Percentiles rank a stretch among this genome's conserved stretches.
Conservation (phyloP, 1,284 basidiomycete species). For the Lignosus rhinocerotis region DNA sequence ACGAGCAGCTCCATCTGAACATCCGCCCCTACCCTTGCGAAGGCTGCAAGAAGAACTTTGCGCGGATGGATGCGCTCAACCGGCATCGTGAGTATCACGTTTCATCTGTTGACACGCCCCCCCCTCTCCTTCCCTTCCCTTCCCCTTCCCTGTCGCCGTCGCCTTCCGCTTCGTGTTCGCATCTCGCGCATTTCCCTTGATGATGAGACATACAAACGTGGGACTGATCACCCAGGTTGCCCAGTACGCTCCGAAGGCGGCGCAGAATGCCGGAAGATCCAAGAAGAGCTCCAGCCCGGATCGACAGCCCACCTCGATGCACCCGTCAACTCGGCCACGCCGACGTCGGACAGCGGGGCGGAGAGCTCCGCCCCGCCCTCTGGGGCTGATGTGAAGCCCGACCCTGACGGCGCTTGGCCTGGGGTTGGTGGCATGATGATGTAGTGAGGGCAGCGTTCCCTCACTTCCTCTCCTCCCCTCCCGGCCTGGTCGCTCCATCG, state of each 20-base stretch:
- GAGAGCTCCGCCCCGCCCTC: constrained; percentile 20
- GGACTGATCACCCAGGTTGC: constrained; percentile 11
- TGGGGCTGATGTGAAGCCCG: constrained; percentile 25
- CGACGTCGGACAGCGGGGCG: constrained; percentile 17
- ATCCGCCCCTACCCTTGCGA: constrained; percentile 76
- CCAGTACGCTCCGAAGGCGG: constrained; percentile 59
- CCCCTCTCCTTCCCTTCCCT: background rate
- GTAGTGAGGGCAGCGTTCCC: constrained; percentile 13
- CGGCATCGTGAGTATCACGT: constrained; percentile 60
- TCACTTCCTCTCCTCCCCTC: background rate
- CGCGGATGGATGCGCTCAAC: constrained; percentile 78
- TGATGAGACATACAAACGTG: background rate
- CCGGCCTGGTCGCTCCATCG: background rate
- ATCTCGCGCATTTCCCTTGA: background rate
- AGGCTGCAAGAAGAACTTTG: constrained; percentile 77
- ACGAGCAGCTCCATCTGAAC: constrained; percentile 79
- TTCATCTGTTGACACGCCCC: background rate
- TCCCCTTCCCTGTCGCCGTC: background rate
- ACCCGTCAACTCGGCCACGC: constrained; percentile 4
- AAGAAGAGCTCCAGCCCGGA: constrained; percentile 32
- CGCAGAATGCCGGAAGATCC: constrained; percentile 49
- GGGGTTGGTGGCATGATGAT: constrained; percentile 24
- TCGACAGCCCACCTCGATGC: constrained; percentile 24
- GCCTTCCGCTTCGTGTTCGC: constrained; percentile 1
- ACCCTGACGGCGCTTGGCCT: constrained; percentile 26